Evolutionary conservation across 108 stramenopile genomes (phyloP).

Genomic region (Cyclotella atomus): DNA sequence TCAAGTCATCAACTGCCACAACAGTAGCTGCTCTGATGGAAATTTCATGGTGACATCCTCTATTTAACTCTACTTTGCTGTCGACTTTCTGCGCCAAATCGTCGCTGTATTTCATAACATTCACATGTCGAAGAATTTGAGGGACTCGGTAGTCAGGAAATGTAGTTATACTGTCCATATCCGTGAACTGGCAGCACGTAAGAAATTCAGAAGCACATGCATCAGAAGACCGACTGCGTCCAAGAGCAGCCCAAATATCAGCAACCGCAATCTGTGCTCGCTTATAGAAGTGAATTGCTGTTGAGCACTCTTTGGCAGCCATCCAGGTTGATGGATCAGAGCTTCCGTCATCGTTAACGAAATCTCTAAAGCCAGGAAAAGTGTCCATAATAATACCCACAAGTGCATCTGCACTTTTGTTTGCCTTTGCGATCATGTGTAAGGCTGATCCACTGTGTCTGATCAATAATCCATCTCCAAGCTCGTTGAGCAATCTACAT

Average conservation of each 20-base stretch:
- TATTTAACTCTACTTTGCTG: conserved; percentile 49
- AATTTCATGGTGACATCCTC: conserved; percentile 73
- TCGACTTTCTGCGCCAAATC: conserved; percentile 64
- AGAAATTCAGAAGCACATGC: conserved; percentile 2
- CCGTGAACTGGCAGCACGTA: conserved; percentile 50
- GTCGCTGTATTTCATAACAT: conserved; percentile 71
- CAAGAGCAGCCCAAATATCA: conserved; percentile 84
- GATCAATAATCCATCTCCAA: conserved; percentile 61
- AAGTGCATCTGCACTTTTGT: conserved; percentile 59
- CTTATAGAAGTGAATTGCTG: conserved; percentile 81
- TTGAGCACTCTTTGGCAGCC: conserved; percentile 16
- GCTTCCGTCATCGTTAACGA: conserved; percentile 15
- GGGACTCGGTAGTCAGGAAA: conserved; percentile 96
- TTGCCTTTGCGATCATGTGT: conserved; percentile 60
- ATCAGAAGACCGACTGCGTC: neutral
- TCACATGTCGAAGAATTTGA: conserved; percentile 80
- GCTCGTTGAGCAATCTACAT: conserved; percentile 73
- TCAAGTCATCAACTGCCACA: conserved; percentile 84
- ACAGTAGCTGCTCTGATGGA: conserved; percentile 91
- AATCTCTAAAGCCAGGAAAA: conserved; percentile 91
- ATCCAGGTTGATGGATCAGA: conserved; percentile 19
- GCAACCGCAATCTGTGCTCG: conserved; percentile 92
- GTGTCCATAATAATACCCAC: conserved; percentile 61
- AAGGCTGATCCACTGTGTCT: conserved; percentile 66
- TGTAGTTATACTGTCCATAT: conserved; percentile 75